Evolutionary conservation across 2,329 filamentous ascomycete species (phyloP), one percentile per base, ranked within the genome.

Genomic region (Colletotrichum lentis): DNA sequence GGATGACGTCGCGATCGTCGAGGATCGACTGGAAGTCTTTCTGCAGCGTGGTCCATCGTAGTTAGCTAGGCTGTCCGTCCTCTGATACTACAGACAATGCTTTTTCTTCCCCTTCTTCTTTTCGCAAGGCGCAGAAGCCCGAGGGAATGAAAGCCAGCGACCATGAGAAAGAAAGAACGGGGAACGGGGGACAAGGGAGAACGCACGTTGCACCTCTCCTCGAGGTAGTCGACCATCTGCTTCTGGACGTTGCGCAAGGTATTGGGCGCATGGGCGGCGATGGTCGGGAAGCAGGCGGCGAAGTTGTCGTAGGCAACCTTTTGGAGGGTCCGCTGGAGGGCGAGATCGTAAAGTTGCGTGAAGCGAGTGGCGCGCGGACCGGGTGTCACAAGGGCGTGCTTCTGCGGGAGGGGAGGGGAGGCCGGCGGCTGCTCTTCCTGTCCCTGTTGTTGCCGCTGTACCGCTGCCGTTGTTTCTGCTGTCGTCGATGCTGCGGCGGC

Each of bases 261-360:
- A 8, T 76, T 78, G 27, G 85, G 84, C 22, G 86, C 82, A 69
- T 81, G 78, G 46, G 77, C 74, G 20, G 85, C 83, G n/a, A 89
- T 80, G 22, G 84, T 87, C 50, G 88, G 88, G 75, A 88, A 90
- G 77, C 88, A 90, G 2, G 83, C 80, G 2, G 84, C 83, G 72
- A 90, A 85, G 75, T 86, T 87, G 56, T 84, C 81, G 79, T 83
- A 87, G 70, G 79, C 82, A 62, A 90, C 80, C 79, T 67, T 69
- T 31, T 67, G 67, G 39, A 90, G 81, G 2, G 88, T 89, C 72
- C 83, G 83, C 53, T 77, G 71, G 27, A 90, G 82, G 35, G 83
- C 83, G 65, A 80, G 77, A 62, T 80, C 79, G 74, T 88, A 88
- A 41, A 88, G 79, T 62, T 83, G 79, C 60, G 84, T 82, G 66